phyloP scores from a whole-genome alignment of 495 filamentous ascomycete genomes.

The Aspergillus taichungensis region DNA sequence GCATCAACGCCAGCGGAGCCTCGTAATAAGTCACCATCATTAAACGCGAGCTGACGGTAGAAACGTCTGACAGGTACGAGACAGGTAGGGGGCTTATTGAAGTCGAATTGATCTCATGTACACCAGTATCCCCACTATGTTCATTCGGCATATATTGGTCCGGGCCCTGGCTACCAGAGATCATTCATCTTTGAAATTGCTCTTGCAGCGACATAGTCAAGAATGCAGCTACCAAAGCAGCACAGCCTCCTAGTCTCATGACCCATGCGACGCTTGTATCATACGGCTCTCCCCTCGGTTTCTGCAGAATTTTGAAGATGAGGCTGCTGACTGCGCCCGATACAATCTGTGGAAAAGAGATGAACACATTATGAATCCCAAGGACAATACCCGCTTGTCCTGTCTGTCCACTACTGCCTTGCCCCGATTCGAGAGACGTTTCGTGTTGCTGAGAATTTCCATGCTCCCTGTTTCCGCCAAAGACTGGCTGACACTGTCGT shows the following conservation, averaged over 20 bases:
- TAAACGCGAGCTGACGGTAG: too few relatives aligned
- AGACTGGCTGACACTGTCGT: too few relatives aligned
- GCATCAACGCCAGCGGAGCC: too few relatives aligned
- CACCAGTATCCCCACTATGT: too few relatives aligned
- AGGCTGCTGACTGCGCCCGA: constrained; percentile 70
- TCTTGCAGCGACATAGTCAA: constrained; percentile 26
- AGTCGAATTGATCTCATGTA: too few relatives aligned
- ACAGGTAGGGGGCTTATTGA: too few relatives aligned
- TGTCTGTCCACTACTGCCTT: constrained; percentile 4
- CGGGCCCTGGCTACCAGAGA: too few relatives aligned
- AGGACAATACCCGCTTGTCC: constrained; percentile 74
- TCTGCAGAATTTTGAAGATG: constrained; percentile 72
- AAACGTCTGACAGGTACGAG: too few relatives aligned
- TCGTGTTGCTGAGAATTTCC: neutral
- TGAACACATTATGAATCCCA: constrained; percentile 83
- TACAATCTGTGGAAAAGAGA: constrained; percentile 77
- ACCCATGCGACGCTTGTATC: constrained; percentile 82
- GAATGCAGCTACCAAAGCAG: constrained; percentile 63
- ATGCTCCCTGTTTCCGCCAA: too few relatives aligned
- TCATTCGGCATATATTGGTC: too few relatives aligned
- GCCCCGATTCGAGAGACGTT: neutral
- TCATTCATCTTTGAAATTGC: too few relatives aligned
- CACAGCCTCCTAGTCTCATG: constrained; percentile 64
- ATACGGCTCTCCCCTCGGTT: constrained; percentile 65
- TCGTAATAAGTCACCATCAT: too few relatives aligned